Base-by-base conservation (phyloP, 2,329 filamentous ascomycete species). In the Aspergillus ochraceus region DNA sequence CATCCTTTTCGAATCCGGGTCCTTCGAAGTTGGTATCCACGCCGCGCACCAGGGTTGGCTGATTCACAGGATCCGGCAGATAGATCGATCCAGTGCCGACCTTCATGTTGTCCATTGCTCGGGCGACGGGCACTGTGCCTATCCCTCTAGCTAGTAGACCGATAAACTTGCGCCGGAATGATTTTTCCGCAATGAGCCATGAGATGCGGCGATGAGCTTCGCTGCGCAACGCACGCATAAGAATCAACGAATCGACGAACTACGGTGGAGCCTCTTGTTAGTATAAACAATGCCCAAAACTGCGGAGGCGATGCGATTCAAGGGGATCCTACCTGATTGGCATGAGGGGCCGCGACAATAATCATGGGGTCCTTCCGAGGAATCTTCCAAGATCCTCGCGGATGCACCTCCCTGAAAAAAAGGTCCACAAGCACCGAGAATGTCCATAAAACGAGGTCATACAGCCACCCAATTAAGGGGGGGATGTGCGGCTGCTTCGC, bases 351-450 rank as follows among this genome's bases (percentile, higher is more conserved):
- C 49, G 93, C 95, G 67, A 99, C 95, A 71, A 99, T 95, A 60
- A 99, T 91, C 64, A 99, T 86, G 1, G 95, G 93, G 0, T 93
- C 95, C 64, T 87, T 85, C 70, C 90, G 88, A 49, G 95, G 95
- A 49, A 99, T 90, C 77, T 93, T 94, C 92, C 95, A 99, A 64
- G 93, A 91, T 67, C 92, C 92, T 65, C 95, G 86, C 12, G 95
- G 95, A 74, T 98, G 93, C 17, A 99, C 92, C 78, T 99, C 95
- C 68, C 95, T 89, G 82, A 99, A 99, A 86, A 99, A 99, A 67
- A 97, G 87, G 77, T 99, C 95, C 66, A 96, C 88, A 55, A 98
- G 83, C 64, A 98, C 74, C 2, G 81, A 82, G 63, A 83, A 78
- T 10, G 74, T 71, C 81, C 81, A 83, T 42, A 83, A 70, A 51